A percentile compares a stretch with the other conserved stretches of the same genome.
Conservation (phyloP, 345 rosid species). For the Salix brachista region DNA sequence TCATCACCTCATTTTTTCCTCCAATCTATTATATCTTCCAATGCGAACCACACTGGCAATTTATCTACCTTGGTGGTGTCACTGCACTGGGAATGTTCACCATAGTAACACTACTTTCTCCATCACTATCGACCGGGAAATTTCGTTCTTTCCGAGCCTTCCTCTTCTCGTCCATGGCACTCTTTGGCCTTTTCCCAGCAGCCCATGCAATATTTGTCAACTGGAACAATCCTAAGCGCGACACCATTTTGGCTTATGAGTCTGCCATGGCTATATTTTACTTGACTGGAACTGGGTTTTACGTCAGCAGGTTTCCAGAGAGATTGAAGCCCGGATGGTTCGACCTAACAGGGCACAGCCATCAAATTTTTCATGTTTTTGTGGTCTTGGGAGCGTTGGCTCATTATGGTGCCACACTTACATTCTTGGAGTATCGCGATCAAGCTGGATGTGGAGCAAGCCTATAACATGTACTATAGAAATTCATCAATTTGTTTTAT, state of each 20-base stretch:
- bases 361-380: constrained; percentile 84
- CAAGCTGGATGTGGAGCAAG: constrained; percentile 41
- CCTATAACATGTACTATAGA: background rate
- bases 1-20: constrained; percentile 91
- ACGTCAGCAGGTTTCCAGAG: constrained; percentile 72
- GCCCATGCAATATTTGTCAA: constrained; percentile 54
- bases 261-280: constrained; percentile 73
- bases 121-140: constrained; percentile 51
- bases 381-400: constrained; percentile 87
- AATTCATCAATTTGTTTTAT: background rate
- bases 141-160: constrained; percentile 59
- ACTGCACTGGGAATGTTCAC: constrained; percentile 78
- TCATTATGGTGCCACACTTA: constrained; percentile 73
- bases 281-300: constrained; percentile 63
- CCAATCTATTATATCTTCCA: constrained; percentile 83
- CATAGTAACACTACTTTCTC: constrained; percentile 57
- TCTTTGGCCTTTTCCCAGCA: constrained; percentile 71
- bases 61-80: constrained; percentile 66
- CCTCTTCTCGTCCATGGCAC: constrained; percentile 75
- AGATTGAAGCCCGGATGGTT: constrained; percentile 81
- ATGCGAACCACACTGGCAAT: constrained; percentile 72
- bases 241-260: constrained; percentile 57
- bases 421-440: constrained; percentile 75
- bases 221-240: constrained; percentile 68
- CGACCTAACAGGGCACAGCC: constrained; percentile 82